phyloP scores from a whole-genome alignment of 176 grass and related monocot species.

The Oryza longistaminata region DNA sequence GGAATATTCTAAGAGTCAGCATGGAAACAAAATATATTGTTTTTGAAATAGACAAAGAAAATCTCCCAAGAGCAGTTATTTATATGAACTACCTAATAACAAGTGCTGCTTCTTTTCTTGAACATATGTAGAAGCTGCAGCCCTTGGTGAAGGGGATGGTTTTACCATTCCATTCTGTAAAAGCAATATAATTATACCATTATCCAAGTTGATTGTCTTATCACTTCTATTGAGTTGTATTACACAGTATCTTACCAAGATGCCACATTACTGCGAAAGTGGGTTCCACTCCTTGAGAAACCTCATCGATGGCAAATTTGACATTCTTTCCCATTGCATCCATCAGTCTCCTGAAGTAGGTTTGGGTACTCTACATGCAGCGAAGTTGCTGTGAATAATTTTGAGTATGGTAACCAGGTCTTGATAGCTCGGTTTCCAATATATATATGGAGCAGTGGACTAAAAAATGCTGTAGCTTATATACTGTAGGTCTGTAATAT shows the following conservation, averaged over 20 bases:
- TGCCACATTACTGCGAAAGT: conserved; percentile 71
- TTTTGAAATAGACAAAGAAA: background rate
- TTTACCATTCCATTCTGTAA: conserved; percentile 79
- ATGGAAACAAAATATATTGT: background rate
- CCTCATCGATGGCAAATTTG: conserved; percentile 59
- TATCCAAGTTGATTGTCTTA: background rate
- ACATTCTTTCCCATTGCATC: conserved; percentile 67
- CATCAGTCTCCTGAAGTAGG: conserved; percentile 60
- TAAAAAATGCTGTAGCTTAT: conserved; percentile 18
- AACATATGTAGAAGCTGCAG: conserved; percentile 74
- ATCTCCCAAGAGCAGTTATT: background rate
- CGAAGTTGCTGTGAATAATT: background rate
- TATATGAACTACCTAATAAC: conserved; percentile 65
- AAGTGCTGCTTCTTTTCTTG: conserved; percentile 39
- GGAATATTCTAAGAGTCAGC: background rate
- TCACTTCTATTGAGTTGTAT: conserved; percentile 23
- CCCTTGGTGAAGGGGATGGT: conserved; percentile 74
- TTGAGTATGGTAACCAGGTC: background rate
- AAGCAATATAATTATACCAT: conserved; percentile 26
- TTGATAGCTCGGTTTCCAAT: conserved; percentile 18
- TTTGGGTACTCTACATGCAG: conserved; percentile 48
- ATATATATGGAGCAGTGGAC: background rate
- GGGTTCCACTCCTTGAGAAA: conserved; percentile 54
- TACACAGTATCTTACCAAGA: conserved; percentile 58
- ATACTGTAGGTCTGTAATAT: too few relatives aligned